Base-by-base conservation (phyloP, 176 grass and related monocot genomes). In the Thinopyrum elongatum region DNA sequence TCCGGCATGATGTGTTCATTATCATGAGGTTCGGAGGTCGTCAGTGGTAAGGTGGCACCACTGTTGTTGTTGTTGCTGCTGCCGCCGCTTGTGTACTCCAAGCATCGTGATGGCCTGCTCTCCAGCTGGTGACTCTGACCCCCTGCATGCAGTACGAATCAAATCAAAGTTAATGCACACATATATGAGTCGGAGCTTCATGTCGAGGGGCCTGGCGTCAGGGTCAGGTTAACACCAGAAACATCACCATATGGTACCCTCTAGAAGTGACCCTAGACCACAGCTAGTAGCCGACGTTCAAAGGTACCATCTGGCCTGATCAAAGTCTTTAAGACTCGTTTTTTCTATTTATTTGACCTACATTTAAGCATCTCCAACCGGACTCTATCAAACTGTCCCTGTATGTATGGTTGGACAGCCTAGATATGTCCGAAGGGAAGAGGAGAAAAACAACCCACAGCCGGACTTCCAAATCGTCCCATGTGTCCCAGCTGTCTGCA, bases 141-240 rank as follows among this genome's bases (percentile, higher is more conserved):
- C 70, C 89, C 85, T 91, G 81, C 46, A 76, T 81, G 85, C 76
- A 84, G 27, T 21, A 30, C 42, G 44, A 30, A 75, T 29, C 72
- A n/a, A 80, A 65, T 80, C 67, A n/a, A n/a, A 80, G 51, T 74
- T 42, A 80, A 83, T 58, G 81, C 81, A 34, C 73, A 63, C 81
- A 34, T 65, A 63, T 68, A 74, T 68, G 42, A 76, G 74, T 33
- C 46, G 46, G 74, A 76, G 11, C 15, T 55, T 76, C 74, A 55
- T 55, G 46, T 76, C 44, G 14, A 53, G n/a, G 42, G 73, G 19
- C 26, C 46, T 51, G 23, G 17, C 46, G 25, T 75, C 42, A 75
- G 39, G 25, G 41, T 42, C 42, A 51, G 41, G 10, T 42, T 42
- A 75, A 75, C 26, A 21, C 42, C 42, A 75, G 72, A 30, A 75